A percentile compares a stretch with the other conserved stretches of the same genome.
phyloP scores from a whole-genome alignment of 495 filamentous ascomycete genomes.

The Penicillium canescens region DNA sequence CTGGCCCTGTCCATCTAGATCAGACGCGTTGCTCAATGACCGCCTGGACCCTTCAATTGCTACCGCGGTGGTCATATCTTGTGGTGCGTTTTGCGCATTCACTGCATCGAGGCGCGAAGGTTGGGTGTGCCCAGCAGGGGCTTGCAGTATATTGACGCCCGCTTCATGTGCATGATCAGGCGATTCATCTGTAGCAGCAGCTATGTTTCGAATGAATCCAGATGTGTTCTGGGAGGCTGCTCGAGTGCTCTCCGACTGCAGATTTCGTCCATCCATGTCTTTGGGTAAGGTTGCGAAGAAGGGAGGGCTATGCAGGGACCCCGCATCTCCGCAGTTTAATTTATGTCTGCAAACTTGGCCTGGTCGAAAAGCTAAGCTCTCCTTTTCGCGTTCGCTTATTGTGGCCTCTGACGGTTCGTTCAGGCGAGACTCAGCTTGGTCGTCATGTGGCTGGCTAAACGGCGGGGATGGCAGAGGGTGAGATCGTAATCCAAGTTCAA shows the following conservation, averaged over 20 bases:
- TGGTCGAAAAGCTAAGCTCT: conserved; percentile 3
- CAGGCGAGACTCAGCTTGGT: conserved; percentile 10
- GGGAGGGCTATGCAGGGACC: conserved; percentile 23
- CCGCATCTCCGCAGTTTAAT: conserved; percentile 20
- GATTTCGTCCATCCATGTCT: conserved; percentile 31
- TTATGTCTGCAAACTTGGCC: conserved; percentile 15
- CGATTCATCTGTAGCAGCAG: background rate
- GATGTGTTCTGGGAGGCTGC: conserved; percentile 8
- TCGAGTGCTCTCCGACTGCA: conserved; percentile 17
- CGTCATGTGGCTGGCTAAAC: conserved; percentile 10
- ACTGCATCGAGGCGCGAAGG: background rate
- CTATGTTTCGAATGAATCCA: background rate
- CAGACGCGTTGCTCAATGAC: conserved; percentile 7
- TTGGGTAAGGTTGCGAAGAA: conserved; percentile 27
- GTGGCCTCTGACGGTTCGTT: conserved; percentile 18
- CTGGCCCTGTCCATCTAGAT: conserved; percentile 22
- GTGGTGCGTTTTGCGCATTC: conserved; percentile 2
- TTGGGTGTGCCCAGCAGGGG: background rate
- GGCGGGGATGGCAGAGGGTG: conserved; percentile 56
- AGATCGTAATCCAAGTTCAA: conserved; percentile 77
- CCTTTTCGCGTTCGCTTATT: conserved; percentile 7
- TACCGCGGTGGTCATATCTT: background rate
- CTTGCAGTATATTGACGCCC: background rate
- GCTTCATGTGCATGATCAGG: background rate
- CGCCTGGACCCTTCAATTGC: conserved; percentile 1